phyloP scores from a whole-genome alignment of 176 grass and related monocot genomes.

The Juncus inflexus region DNA sequence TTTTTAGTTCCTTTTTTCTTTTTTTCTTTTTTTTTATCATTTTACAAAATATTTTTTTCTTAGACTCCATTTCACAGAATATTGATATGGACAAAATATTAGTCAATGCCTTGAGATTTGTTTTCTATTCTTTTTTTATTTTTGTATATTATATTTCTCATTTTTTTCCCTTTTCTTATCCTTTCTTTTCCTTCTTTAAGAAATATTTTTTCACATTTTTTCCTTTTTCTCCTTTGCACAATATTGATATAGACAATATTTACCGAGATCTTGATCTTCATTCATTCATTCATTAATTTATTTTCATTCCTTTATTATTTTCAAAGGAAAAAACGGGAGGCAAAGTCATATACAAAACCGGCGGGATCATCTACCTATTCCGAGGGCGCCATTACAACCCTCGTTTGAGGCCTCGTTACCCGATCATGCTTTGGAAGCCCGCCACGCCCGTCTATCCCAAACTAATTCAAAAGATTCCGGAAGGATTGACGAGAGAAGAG shows the following conservation, averaged over 20 bases:
- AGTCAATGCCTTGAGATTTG: not conserved
- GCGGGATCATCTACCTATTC: slow-evolving; percentile 71
- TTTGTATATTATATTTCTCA: no score
- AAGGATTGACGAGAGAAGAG: slow-evolving; percentile 82
- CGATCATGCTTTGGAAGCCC: slow-evolving; percentile 97
- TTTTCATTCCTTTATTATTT: not conserved
- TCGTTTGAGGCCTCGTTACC: slow-evolving; percentile 63
- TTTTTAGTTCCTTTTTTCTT: no score
- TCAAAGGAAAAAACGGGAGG: slow-evolving; percentile 75
- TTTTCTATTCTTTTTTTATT: not conserved
- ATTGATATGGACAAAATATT: not conserved
- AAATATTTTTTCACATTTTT: no score
- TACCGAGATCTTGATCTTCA: slow-evolving; percentile 72
- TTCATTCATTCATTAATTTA: slow-evolving; percentile 2
- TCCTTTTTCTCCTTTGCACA: slow-evolving; percentile 44
- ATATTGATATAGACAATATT: slow-evolving; percentile 89
- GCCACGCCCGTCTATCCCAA: slow-evolving; percentile 82
- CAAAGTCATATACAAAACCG: slow-evolving; percentile 67
- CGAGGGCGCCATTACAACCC: slow-evolving; percentile 73
- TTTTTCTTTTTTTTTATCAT: no score
- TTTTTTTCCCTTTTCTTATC: slow-evolving; percentile 6
- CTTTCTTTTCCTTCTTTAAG: not conserved
- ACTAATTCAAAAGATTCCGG: slow-evolving; percentile 78
- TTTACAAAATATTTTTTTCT: no score
- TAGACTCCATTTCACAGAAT: no score